phyloP scores from a whole-genome alignment of 805 yeast genomes.

The Alloascoidea hylecoeti region DNA sequence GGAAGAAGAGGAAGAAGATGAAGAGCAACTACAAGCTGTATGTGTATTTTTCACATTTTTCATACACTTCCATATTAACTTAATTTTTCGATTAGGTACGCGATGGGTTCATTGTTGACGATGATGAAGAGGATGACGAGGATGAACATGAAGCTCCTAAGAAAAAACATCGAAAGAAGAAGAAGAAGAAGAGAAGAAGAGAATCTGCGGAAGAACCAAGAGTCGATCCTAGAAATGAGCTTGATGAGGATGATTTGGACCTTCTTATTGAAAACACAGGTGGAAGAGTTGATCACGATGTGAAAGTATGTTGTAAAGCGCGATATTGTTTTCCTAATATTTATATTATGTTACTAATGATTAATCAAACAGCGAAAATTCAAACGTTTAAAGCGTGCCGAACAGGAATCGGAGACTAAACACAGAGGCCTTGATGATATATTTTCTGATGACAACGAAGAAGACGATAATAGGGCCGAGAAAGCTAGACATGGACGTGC shows the following conservation, averaged over 20 bases:
- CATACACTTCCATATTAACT: background rate
- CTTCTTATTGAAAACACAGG: conserved; percentile 86
- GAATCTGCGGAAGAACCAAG: conserved; percentile 8
- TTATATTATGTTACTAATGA: no score
- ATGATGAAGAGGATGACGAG: conserved; percentile 64
- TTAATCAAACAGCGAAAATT: conserved; percentile 34
- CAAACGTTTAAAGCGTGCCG: conserved; percentile 77
- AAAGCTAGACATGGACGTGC: conserved; percentile 18
- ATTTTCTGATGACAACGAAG: conserved; percentile 47
- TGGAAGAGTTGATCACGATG: conserved; percentile 13
- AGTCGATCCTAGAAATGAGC: conserved; percentile 44
- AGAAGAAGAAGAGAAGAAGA: conserved; percentile 9
- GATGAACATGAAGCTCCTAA: background rate
- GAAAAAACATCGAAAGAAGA: conserved; percentile 7
- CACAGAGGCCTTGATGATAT: conserved; percentile 45
- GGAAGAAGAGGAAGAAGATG: conserved; percentile 87
- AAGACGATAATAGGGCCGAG: conserved; percentile 20
- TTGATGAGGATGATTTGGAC: conserved; percentile 94
- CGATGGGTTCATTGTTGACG: conserved; percentile 91
- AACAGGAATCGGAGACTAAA: conserved; percentile 15
- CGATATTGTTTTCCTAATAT: no score
- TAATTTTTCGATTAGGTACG: conserved; percentile 27
- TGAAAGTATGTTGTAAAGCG: no score
- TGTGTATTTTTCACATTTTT: conserved; percentile 3
- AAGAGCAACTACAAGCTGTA: conserved; percentile 63